A percentile compares a stretch with the other conserved stretches of the same genome.
These are phyloP conservation scores for Cordia subcordata DNA, from an alignment of 257 asterid genomes.

Conservation along the genomic window DNA sequence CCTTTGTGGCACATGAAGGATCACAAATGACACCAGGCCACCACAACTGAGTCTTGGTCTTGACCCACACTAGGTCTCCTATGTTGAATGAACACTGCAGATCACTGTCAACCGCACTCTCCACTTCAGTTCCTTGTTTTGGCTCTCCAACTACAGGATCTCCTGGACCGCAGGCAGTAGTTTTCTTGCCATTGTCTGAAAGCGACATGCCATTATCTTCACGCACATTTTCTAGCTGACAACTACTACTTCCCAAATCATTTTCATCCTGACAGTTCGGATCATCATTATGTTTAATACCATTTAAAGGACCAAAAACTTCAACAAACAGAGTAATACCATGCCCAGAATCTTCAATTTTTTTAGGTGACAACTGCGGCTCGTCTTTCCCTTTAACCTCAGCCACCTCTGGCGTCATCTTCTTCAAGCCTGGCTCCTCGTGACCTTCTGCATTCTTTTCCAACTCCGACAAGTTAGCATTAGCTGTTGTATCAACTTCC, in stretches of 20 bases:
- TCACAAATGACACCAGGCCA: slow-evolving; percentile 78
- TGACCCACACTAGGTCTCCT: slow-evolving; percentile 78
- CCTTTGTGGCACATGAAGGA: slow-evolving; percentile 30
- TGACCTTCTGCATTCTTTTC: slow-evolving; percentile 13
- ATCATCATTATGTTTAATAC: slow-evolving; percentile 17
- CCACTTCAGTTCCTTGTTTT: slow-evolving; percentile 3
- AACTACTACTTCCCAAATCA: slow-evolving; percentile 8
- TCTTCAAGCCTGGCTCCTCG: slow-evolving; percentile 14
- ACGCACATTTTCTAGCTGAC: slow-evolving; percentile 3
- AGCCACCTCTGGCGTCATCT: slow-evolving; percentile 13
- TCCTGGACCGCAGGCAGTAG: slow-evolving; percentile 14
- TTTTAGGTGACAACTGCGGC: slow-evolving; percentile 24
- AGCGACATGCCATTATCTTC: slow-evolving; percentile 13
- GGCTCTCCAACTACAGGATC: slow-evolving; percentile 9
- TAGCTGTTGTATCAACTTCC: too few relatives aligned
- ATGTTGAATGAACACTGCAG: slow-evolving; percentile 30
- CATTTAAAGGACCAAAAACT: slow-evolving; percentile 60
- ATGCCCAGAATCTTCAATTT: slow-evolving; percentile 40
- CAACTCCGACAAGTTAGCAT: too few relatives aligned
- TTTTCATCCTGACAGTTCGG: slow-evolving; percentile 7
- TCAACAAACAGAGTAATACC: slow-evolving; percentile 60
- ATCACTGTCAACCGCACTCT: slow-evolving; percentile 10
- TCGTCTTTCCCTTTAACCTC: slow-evolving; percentile 14
- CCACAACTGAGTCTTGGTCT: slow-evolving; percentile 57
- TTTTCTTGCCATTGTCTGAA: slow-evolving; percentile 4